phyloP scores from a whole-genome alignment of 2,329 filamentous ascomycete species.

The Colletotrichum sp. region DNA sequence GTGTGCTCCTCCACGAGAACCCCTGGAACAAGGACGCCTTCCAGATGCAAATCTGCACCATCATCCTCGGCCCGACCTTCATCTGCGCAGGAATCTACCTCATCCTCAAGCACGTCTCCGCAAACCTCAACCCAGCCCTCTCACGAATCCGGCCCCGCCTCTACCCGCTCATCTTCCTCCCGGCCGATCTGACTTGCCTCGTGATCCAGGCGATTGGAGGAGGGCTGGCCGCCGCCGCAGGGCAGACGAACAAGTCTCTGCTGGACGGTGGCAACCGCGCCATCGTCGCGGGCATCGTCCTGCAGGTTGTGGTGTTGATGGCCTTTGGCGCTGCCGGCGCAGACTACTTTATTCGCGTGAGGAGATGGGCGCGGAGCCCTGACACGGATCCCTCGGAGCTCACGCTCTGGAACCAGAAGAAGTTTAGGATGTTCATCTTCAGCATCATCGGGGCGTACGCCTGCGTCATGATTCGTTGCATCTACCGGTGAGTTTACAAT shows the following conservation, averaged over 20 bases:
- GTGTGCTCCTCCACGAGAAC: slow-evolving; percentile 55
- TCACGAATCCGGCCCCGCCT: slow-evolving; percentile 57
- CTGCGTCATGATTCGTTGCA: slow-evolving; percentile 54
- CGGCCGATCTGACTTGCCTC: slow-evolving; percentile 63
- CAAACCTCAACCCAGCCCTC: slow-evolving; percentile 51
- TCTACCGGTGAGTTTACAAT: slow-evolving; percentile 51
- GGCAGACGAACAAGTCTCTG: slow-evolving; percentile 40
- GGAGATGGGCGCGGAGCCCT: slow-evolving; percentile 38
- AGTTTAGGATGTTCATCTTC: slow-evolving; percentile 48
- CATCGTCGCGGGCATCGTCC: slow-evolving; percentile 59
- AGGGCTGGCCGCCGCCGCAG: slow-evolving; percentile 56
- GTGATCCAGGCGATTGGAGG: slow-evolving; percentile 65
- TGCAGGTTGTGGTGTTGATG: slow-evolving; percentile 57
- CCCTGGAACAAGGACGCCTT: slow-evolving; percentile 61
- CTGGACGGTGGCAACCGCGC: slow-evolving; percentile 51
- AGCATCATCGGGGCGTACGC: slow-evolving; percentile 50
- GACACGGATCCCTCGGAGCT: slow-evolving; percentile 27
- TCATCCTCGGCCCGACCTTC: slow-evolving; percentile 65
- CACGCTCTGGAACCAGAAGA: slow-evolving; percentile 45
- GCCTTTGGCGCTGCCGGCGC: slow-evolving; percentile 47
- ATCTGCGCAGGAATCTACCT: slow-evolving; percentile 69
- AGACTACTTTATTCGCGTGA: slow-evolving; percentile 52
- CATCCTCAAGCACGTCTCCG: slow-evolving; percentile 64
- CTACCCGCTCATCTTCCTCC: slow-evolving; percentile 64
- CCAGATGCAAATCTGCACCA: slow-evolving; percentile 63